These are phyloP conservation scores for Pleomassaria siparia DNA, from an alignment of 2,329 filamentous ascomycete species.

Conservation along the genomic window DNA sequence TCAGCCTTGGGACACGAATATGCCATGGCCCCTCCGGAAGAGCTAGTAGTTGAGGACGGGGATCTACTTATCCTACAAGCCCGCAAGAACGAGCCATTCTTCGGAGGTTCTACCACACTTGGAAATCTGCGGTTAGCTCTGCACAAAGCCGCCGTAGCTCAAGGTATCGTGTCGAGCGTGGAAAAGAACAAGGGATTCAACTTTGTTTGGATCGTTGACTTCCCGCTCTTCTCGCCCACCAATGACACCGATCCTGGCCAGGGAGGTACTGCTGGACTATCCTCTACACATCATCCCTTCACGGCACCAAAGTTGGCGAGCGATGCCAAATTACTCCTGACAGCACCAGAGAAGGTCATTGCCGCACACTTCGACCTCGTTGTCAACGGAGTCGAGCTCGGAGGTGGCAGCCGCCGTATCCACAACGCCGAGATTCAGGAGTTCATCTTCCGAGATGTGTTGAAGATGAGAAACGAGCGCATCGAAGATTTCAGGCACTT, in stretches of 20 bases:
- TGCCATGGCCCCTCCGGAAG: constrained; percentile 58
- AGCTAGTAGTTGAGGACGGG: constrained; percentile 60
- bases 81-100: constrained; percentile 63
- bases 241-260: constrained; percentile 72
- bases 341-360: constrained; percentile 68
- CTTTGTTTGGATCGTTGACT: constrained; percentile 86
- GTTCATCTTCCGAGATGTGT: constrained; percentile 78
- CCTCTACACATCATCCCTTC: constrained; percentile 92
- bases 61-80: constrained; percentile 84
- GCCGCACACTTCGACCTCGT: constrained; percentile 97
- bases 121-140: constrained; percentile 73
- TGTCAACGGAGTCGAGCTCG: constrained; percentile 91
- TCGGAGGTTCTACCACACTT: constrained; percentile 71
- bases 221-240: constrained; percentile 84
- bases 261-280: constrained; percentile 76
- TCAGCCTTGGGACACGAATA: constrained; percentile 76
- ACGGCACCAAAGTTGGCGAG: constrained; percentile 74
- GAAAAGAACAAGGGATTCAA: constrained; percentile 55
- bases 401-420: constrained; percentile 90
- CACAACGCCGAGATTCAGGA: constrained; percentile 82
- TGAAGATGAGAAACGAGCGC: constrained; percentile 72
- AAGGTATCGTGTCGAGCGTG: constrained; percentile 56
- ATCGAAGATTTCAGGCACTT: constrained; percentile 84
- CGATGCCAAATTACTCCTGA: constrained; percentile 75
- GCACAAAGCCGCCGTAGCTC: constrained; percentile 68